Evolutionary conservation across 2,329 filamentous ascomycete genomes (phyloP), one percentile per base, ranked within the genome.

Genomic region (Colletotrichum abscissum): DNA sequence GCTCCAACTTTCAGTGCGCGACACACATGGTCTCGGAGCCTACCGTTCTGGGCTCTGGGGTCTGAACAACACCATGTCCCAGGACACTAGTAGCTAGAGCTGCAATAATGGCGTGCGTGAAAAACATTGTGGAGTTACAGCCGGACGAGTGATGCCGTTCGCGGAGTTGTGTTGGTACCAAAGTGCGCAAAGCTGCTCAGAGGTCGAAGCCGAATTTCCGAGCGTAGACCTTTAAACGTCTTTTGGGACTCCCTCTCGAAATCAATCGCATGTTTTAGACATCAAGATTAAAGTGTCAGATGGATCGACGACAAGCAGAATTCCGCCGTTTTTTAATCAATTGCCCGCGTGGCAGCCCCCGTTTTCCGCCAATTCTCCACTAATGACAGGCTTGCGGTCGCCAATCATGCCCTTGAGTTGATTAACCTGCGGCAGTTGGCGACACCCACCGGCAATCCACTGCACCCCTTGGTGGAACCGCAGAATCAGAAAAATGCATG

Each of bases 21-120:
- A 24, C n/a, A 24, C 11, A 4, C n/a, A 14, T 16, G n/a, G 38
- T 4, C 3, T 11, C 35, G 24, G 5, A 22, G 30, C 64, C 22
- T 63, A 72, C 69, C 24, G 65, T 62, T 55, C 69, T 66, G 33
- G 69, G 69, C 69, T 68, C 69, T n/a, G 69, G 69, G 24, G 24
- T 26, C 58, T 68, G 64, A 19, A 72, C 69, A 8, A 68, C 58
- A n/a, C 57, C 69, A 35, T 72, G 69, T 54, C 64, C 64, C 22
- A 59, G 63, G 58, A 72, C 69, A n/a, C 64, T 58, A 28, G 69
- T 68, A 58, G 46, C 64, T n/a, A 72, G 64, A 57, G 58, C 64
- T 28, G 52, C 69, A 54, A 68, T 16, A 5, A 72, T 1, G 49
- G 69, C 69, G 52, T 72, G 64, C 5, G 69, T 63, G 35, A 72